Conservation (phyloP, 2,329 filamentous ascomycete genomes). For the Podosphaera aphanis region DNA sequence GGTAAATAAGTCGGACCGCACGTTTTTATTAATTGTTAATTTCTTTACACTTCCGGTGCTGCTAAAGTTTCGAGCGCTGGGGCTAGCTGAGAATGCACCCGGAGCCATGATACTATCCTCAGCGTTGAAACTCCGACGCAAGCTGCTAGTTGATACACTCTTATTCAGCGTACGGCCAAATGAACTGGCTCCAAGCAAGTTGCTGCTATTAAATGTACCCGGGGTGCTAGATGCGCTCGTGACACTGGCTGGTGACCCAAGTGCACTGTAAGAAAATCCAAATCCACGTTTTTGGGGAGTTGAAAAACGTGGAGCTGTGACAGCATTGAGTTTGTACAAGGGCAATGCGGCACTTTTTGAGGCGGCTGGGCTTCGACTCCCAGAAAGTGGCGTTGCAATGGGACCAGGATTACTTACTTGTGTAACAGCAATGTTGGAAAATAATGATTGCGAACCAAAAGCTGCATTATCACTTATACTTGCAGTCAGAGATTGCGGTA, state of each 20-base stretch:
- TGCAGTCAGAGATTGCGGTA: constrained; percentile 43
- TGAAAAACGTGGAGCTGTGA: constrained; percentile 52
- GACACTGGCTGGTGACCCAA: constrained; percentile 55
- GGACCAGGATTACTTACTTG: constrained; percentile 55
- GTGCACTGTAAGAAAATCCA: constrained; percentile 82
- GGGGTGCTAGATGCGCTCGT: constrained; percentile 46
- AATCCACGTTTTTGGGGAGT: constrained; percentile 74
- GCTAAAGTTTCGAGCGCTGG: constrained; percentile 38
- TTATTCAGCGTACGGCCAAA: constrained; percentile 44
- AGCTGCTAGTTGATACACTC: constrained; percentile 69
- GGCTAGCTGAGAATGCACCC: constrained; percentile 55
- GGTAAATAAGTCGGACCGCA: constrained; percentile 50
- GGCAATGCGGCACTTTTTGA: constrained; percentile 63
- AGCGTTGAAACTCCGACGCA: constrained; percentile 57
- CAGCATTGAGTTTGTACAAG: constrained; percentile 68
- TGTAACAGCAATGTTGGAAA: constrained; percentile 43
- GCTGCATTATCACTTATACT: constrained; percentile 68
- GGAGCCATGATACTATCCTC: constrained; percentile 74
- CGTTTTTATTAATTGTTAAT: constrained; percentile 70
- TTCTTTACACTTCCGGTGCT: constrained; percentile 59
- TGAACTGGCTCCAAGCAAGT: constrained; percentile 39
- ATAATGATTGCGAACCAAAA: constrained; percentile 73
- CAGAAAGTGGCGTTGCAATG: constrained; percentile 68
- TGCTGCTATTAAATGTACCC: constrained; percentile 42
- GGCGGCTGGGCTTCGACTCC: constrained; percentile 21